These are phyloP conservation scores for Schwanniomyces etchellsii DNA, from an alignment of 1,139 yeast genomes.

Conservation along the genomic window DNA sequence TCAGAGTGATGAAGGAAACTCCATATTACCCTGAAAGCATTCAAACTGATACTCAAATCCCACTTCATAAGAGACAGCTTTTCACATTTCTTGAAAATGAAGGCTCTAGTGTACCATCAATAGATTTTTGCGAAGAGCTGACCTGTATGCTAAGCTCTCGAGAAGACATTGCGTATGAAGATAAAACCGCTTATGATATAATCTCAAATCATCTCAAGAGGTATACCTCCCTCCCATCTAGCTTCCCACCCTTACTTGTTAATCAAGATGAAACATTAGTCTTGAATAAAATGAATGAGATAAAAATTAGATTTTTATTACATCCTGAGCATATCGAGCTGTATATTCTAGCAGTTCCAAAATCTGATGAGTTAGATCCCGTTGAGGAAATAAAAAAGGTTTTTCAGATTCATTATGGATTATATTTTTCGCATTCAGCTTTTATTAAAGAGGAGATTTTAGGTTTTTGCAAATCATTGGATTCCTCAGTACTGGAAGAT, in stretches of 20 bases:
- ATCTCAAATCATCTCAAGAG: constrained; percentile 22
- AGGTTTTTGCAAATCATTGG: constrained; percentile 26
- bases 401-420: constrained; percentile 36
- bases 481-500: constrained; percentile 26
- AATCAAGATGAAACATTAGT: constrained; percentile 10
- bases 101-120: constrained; percentile 15
- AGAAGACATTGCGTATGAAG: constrained; percentile 15
- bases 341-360: constrained; percentile 40
- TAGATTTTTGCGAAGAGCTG: constrained; percentile 14
- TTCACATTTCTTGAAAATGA: constrained; percentile 22
- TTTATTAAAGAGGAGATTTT: constrained; percentile 30
- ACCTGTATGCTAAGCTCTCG: neutral
- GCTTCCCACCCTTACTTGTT: constrained; percentile 31
- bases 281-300: constrained; percentile 25
- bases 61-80: constrained; percentile 28
- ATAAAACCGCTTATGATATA: constrained; percentile 26
- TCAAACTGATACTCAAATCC: constrained; percentile 27
- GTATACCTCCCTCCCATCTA: constrained; percentile 29
- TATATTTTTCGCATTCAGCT: constrained; percentile 35
- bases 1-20: constrained; percentile 9
- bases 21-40: constrained; percentile 39
- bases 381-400: constrained; percentile 61
- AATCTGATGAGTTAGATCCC: constrained; percentile 61
- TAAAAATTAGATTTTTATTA: constrained; percentile 31
- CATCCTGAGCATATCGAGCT: constrained; percentile 39